Evolutionary conservation across 2,329 filamentous ascomycete genomes (phyloP).

Genomic region (Beauveria sp.): DNA sequence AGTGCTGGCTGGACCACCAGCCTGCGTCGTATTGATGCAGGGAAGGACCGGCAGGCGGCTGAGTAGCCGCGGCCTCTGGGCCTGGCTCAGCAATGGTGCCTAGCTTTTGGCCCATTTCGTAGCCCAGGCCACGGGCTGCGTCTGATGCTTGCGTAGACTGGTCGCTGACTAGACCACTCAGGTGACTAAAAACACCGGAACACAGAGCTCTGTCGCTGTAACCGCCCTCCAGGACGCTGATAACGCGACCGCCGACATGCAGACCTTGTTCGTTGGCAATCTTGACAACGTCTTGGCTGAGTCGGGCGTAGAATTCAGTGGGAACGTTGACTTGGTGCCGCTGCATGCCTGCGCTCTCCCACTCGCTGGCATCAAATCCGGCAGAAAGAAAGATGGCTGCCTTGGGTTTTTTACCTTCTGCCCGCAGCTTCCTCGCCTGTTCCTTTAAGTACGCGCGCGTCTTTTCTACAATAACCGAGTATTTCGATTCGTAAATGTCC

Average conservation of each 20-base stretch:
- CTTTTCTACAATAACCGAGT: constrained; percentile 71
- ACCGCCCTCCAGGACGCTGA: constrained; percentile 92
- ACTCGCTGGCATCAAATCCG: constrained; percentile 94
- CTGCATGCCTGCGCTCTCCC: constrained; percentile 90
- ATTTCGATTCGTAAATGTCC: constrained; percentile 74
- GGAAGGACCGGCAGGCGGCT: constrained; percentile 17
- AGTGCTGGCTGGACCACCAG: constrained; percentile 62
- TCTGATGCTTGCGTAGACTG: constrained; percentile 31
- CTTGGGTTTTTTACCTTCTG: constrained; percentile 57
- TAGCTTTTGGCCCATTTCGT: constrained; percentile 50
- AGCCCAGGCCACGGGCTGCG: constrained; percentile 36
- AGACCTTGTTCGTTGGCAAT: constrained; percentile 74
- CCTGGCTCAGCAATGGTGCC: constrained; percentile 30
- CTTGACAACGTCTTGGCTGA: constrained; percentile 77
- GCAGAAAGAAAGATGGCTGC: constrained; percentile 92
- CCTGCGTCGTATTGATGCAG: constrained; percentile 51
- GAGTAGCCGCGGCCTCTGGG: constrained; percentile 14
- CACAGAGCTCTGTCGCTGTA: constrained; percentile 89
- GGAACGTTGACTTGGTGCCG: constrained; percentile 92
- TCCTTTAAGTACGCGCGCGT: constrained; percentile 66
- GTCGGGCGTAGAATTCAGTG: constrained; percentile 89
- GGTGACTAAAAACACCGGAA: constrained; percentile 82
- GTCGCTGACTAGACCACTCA: constrained; percentile 68
- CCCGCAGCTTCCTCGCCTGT: constrained; percentile 60
- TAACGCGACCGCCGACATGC: constrained; percentile 71